Base-by-base conservation (phyloP, 345 rosid species). In the Erysimum cheiranthoides region DNA sequence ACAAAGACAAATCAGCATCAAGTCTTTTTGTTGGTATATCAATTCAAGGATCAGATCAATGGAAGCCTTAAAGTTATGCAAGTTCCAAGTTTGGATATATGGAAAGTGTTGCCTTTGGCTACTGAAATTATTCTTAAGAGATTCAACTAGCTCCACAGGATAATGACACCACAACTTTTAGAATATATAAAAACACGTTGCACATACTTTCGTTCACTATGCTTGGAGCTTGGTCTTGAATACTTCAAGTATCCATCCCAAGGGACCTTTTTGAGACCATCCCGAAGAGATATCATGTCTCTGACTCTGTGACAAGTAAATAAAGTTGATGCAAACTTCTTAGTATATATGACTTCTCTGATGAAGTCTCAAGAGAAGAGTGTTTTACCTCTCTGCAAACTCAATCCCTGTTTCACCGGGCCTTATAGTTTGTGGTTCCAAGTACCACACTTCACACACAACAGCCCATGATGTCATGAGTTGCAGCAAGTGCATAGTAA, bases 381-480 rank as follows among this genome's bases (percentile, higher is more conserved):
- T 58, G 18, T 43, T 35, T 72, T 74, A 91, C 99, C 98, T 90
- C 88, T 96, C 99, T 27, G 99, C 99, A 89, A 96, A 96, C 66
- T 91, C 98, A 50, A 96, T 93, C 40, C 91, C 71, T 18, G 98
- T 90, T 83, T 96, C 99, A 47, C 96, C 96, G 10, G 92, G 89
- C 82, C 68, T 89, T 73, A 91, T 77, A 42, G 78, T 90, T 73
- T 96, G 98, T 17, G 99, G 97, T 81, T 93, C 99, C 81, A 96
- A 83, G 79, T 91, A 96, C 98, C 99, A 96, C 36, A 96, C 97
- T 45, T 96, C 99, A 85, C 99, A 95, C 77, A 96, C 99, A 72
- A 96, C 99, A 65, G 99, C 98, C 99, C 99, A 96, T 11, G 98
- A 88, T 73, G 98, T 91, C 99, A 95, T 93, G 72, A 95, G 97